Conservation (phyloP, 129 eudicot genomes). For the Chrysanthemum seticuspe region DNA sequence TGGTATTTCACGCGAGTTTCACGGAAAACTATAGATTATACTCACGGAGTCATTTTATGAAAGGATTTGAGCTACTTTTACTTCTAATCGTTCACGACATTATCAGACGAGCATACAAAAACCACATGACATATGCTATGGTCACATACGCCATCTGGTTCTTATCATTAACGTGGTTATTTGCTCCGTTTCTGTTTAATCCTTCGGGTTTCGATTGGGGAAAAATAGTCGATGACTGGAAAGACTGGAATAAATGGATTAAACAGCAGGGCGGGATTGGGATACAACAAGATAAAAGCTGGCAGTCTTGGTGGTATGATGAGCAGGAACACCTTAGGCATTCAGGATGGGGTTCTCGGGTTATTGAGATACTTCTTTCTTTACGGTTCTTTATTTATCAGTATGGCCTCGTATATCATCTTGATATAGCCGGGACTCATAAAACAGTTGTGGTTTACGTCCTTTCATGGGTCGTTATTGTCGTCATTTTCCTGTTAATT, state of each 20-base stretch:
- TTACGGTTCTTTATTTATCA: slow-evolving; percentile 85
- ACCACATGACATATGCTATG: slow-evolving; percentile 64
- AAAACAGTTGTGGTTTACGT: slow-evolving; percentile 68
- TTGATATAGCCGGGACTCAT: slow-evolving; percentile 67
- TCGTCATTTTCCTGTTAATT: slow-evolving; percentile 63
- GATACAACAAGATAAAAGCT: slow-evolving; percentile 87
- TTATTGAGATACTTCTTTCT: slow-evolving; percentile 78
- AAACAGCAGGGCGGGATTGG: slow-evolving; percentile 95
- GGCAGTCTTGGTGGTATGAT: slow-evolving; percentile 99
- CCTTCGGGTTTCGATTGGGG: slow-evolving; percentile 96
- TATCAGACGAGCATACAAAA: slow-evolving; percentile 57
- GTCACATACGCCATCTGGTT: slow-evolving; percentile 83
- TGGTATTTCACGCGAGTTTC: slow-evolving; percentile 81
- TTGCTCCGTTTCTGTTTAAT: slow-evolving; percentile 89
- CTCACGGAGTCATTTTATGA: slow-evolving; percentile 90
- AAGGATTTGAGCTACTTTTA: slow-evolving; percentile 83
- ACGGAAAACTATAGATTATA: slow-evolving; percentile 83
- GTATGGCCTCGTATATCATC: slow-evolving; percentile 90
- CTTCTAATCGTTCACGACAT: slow-evolving; percentile 72
- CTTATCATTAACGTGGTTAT: slow-evolving; percentile 88
- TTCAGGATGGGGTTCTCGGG: slow-evolving; percentile 62
- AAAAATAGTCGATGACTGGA: slow-evolving; percentile 90
- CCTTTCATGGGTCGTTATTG: slow-evolving; percentile 95
- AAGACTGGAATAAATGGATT: slow-evolving; percentile 97
- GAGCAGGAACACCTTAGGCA: slow-evolving; percentile 81